phyloP scores from a whole-genome alignment of 2,329 filamentous ascomycete genomes.

The Byssothecium circinans region DNA sequence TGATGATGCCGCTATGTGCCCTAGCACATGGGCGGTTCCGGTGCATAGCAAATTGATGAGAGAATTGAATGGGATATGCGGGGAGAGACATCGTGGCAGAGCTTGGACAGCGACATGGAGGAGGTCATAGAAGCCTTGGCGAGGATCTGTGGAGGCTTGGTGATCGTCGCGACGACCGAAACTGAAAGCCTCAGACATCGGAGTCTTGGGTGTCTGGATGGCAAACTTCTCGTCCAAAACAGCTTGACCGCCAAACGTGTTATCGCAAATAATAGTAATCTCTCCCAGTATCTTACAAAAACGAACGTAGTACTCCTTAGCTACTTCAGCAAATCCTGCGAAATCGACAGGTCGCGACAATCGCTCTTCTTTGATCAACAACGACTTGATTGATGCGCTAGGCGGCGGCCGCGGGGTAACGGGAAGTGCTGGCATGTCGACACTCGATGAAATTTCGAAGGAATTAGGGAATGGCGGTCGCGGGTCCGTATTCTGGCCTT shows the following conservation, averaged over 20 bases:
- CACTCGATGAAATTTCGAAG: conserved; percentile 52
- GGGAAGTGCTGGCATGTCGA: conserved; percentile 36
- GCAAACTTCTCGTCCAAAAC: conserved; percentile 94
- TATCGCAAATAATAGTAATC: conserved; percentile 94
- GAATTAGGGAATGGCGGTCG: conserved; percentile 82
- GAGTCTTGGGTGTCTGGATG: conserved; percentile 85
- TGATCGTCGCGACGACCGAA: conserved; percentile 81
- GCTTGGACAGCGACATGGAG: conserved; percentile 95
- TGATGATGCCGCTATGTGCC: conserved; percentile 88
- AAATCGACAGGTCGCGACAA: conserved; percentile 66
- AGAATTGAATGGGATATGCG: conserved; percentile 88
- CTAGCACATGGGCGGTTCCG: conserved; percentile 91
- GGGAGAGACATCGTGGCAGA: conserved; percentile 87
- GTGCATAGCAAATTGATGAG: conserved; percentile 95
- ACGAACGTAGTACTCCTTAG: conserved; percentile 81
- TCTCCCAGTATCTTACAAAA: conserved; percentile 96
- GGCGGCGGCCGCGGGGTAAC: conserved; percentile 38
- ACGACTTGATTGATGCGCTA: conserved; percentile 37
- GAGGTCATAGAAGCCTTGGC: conserved; percentile 93
- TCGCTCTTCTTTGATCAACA: conserved; percentile 60
- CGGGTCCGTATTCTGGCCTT: not conserved
- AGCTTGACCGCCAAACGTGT: conserved; percentile 94
- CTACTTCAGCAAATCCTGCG: conserved; percentile 68
- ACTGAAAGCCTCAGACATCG: conserved; percentile 90
- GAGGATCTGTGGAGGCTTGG: conserved; percentile 72